phyloP scores from a whole-genome alignment of 1,139 yeast species.

The Geotrichum siamense region DNA sequence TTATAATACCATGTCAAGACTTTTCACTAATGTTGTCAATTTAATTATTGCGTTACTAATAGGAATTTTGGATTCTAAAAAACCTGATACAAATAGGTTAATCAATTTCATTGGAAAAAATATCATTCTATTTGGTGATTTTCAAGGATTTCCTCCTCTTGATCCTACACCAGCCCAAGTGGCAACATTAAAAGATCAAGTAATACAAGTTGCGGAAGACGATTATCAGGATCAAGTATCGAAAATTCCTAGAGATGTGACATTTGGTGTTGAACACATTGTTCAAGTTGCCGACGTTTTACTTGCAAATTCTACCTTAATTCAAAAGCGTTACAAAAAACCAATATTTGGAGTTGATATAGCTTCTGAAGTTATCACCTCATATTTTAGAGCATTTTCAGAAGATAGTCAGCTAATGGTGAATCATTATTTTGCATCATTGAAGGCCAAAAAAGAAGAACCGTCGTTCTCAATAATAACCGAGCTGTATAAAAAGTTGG shows the following conservation, averaged over 20 bases:
- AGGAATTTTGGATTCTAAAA: slow-evolving; percentile 44
- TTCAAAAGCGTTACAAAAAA: slow-evolving; percentile 55
- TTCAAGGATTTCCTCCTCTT: slow-evolving; percentile 35
- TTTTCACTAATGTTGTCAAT: slow-evolving; percentile 45
- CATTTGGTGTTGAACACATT: slow-evolving; percentile 51
- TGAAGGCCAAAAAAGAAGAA: slow-evolving; percentile 32
- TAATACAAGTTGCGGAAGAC: slow-evolving; percentile 49
- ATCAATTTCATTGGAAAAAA: slow-evolving; percentile 46
- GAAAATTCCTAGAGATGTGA: slow-evolving; percentile 58
- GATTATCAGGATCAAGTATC: slow-evolving; percentile 54
- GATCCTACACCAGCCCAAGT: slow-evolving; percentile 47
- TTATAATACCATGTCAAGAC: slow-evolving; percentile 42
- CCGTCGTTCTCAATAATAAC: slow-evolving; percentile 55
- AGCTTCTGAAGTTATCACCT: slow-evolving; percentile 48
- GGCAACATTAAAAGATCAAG: slow-evolving; percentile 42
- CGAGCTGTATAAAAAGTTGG: slow-evolving; percentile 50
- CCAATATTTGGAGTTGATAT: slow-evolving; percentile 58
- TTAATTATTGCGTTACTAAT: slow-evolving; percentile 43
- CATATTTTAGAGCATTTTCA: slow-evolving; percentile 54
- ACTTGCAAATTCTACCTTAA: slow-evolving; percentile 42
- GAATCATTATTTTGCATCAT: slow-evolving; percentile 45
- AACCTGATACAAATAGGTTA: slow-evolving; percentile 58
- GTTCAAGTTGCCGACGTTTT: slow-evolving; percentile 53
- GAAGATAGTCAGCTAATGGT: slow-evolving; percentile 59
- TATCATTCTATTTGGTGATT: slow-evolving; percentile 46